A percentile compares a stretch with the other conserved stretches of the same genome.
phyloP scores from a whole-genome alignment of 78 protist species.

The Dictyostelium capitatum region DNA sequence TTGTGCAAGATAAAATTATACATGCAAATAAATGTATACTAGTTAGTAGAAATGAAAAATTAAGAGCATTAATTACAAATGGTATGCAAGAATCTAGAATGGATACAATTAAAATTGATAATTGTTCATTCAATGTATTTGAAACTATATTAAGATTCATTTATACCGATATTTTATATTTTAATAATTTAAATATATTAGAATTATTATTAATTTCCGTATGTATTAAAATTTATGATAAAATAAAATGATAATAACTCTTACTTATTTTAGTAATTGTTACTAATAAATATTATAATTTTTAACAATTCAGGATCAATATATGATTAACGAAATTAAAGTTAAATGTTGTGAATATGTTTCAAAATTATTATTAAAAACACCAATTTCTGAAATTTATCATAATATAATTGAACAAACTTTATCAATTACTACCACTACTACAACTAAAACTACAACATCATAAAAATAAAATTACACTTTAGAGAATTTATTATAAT shows the following conservation, averaged over 20 bases:
- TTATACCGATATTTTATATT: slow-evolving; percentile 7
- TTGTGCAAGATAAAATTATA: slow-evolving; percentile 9
- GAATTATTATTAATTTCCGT: slow-evolving; percentile 36
- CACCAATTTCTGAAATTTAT: not conserved
- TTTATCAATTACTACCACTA: not conserved
- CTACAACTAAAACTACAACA: too few species aligned
- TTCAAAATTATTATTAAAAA: not conserved
- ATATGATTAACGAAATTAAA: slow-evolving; percentile 38
- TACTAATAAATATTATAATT: not conserved
- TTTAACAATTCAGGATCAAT: slow-evolving; percentile 1
- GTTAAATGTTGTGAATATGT: slow-evolving; percentile 18
- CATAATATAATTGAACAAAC: not conserved
- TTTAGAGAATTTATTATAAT: too few species aligned
- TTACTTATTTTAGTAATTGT: not conserved
- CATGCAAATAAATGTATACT: slow-evolving; percentile 70
- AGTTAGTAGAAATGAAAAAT: slow-evolving; percentile 30
- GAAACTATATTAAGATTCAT: not conserved
- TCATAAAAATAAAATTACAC: too few species aligned
- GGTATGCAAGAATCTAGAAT: slow-evolving; percentile 40
- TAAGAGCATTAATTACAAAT: slow-evolving; percentile 62
- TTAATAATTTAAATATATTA: slow-evolving; percentile 24
- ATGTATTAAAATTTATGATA: not conserved
- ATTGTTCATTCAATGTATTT: slow-evolving; percentile 12
- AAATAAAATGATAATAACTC: not conserved
- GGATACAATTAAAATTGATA: slow-evolving; percentile 1